Base-by-base conservation (phyloP, 139 green algal genomes). In the Chlamydomonas sp. region DNA sequence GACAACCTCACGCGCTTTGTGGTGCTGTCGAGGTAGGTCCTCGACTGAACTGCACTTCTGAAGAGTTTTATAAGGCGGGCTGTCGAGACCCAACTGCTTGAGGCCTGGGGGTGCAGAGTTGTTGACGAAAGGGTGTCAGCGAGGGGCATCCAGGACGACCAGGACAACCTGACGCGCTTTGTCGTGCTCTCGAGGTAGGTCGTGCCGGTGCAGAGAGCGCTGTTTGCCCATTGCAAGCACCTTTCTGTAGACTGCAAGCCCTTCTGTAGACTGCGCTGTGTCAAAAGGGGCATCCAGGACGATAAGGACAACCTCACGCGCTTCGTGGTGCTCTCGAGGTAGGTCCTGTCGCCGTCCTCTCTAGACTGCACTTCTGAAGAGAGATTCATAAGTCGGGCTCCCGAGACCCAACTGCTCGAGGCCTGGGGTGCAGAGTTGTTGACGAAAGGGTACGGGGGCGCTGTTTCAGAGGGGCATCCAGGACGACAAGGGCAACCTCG, bases 1-100 rank as follows among this genome's bases (percentile, higher is more conserved):
- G 88, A 93, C 75, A 97, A 97, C 66, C 80, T 96, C 36, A 97
- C 91, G 1, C 87, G 95, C 57, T 99, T 99, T 84, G 84, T 99
- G 31, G 88, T 94, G 67, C 83, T 99, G 3, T 87, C 89, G 0
- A 78, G 79, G 82, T 88, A 34, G 26, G 67, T 26, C 13, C 57
- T 24, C 30, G 57, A 5, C 22, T 35, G 62, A 57, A 69, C 57
- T 20, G 39, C 60, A 47, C 10, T 16, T 20, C 60, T 68, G 24
- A 34, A 48, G 31, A 28, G 13, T 38, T 68, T 68, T 68, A 30
- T 49, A 22, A 76, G 33, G 82, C 78, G 76, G 86, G 70, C 68
- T 84, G 71, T 86, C 86, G 43, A 73, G 77, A n/a, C n/a, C n/a
- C n/a, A n/a, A n/a, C n/a, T n/a, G n/a, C n/a, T n/a, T n/a, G n/a